Base-by-base conservation (phyloP, 805 yeast genomes). In the Lachancea cidri region DNA sequence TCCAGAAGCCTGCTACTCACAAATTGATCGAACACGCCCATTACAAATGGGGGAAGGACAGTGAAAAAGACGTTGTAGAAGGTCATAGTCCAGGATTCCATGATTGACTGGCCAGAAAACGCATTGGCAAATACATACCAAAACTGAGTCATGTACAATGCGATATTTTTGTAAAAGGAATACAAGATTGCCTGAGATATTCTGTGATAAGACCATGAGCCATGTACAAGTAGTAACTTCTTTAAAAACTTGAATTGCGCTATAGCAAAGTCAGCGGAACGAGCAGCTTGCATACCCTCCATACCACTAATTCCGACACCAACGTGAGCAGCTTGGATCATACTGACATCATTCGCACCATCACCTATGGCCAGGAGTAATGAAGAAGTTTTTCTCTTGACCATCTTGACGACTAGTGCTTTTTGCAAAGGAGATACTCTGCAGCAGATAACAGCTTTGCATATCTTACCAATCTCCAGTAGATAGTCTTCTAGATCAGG, bases 261-360 rank as follows among this genome's bases (percentile, higher is more conserved):
- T 63, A 94, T 87, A 1, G 98, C 88, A 45, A 93, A 79, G 70
- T 93, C 99, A 0, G 99, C 98, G 62, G 95, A 83, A 62, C 99
- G 76, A 0, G 98, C 97, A 8, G 98, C 98, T 65, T 93, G 99
- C 87, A 89, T 88, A 52, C 99, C 99, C 67, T 93, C 99, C 91
- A 88, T 83, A 50, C 99, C 99, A 65, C 95, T 86, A 48, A 93
- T 94, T 60, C 99, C 99, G 17, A 93, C 96, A 48, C 99, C 99
- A 39, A 93, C 96, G 63, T 93, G 98, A 0, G 98, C 98, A 13
- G 98, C 98, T 65, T 93, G 98, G 50, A 93, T 93, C 99, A 93
- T 93, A 29, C 95, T 83, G 31, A 93, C 98, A 67, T 93, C 99
- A 58, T 93, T 93, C 2, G 99, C 99, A 57, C 99, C 99, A 65